Percentiles rank a stretch among this genome's conserved stretches.
Conservation (phyloP, 1,284 basidiomycete genomes). For the Rhodotorula glutinis region DNA sequence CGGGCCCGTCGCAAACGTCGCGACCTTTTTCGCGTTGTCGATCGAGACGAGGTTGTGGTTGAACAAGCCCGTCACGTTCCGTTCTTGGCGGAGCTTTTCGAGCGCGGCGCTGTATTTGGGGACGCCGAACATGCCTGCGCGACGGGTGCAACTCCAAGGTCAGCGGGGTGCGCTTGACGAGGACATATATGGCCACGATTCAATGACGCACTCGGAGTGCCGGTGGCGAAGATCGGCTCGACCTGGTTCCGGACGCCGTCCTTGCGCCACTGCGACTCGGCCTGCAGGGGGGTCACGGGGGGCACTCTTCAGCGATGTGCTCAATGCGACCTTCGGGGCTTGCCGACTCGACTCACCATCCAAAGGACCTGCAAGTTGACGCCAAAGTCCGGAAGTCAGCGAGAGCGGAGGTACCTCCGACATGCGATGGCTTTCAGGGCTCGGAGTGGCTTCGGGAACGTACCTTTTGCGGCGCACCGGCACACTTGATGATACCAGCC, state of each 20-base stretch:
- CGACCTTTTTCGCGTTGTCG: constrained; percentile 65
- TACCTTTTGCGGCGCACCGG: constrained; percentile 63
- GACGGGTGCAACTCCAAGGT: not conserved
- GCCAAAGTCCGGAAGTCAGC: too few relatives aligned
- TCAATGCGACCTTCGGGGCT: too few relatives aligned
- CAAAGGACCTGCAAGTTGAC: constrained; percentile 90
- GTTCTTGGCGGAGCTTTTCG: constrained; percentile 69
- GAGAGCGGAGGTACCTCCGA: not conserved
- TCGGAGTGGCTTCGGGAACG: constrained; percentile 5
- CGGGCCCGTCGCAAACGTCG: constrained; percentile 70
- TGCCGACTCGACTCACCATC: constrained; percentile 58
- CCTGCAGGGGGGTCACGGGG: not conserved
- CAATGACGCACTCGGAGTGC: constrained; percentile 54
- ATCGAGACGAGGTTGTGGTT: constrained; percentile 78
- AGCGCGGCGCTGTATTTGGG: constrained; percentile 88
- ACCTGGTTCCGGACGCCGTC: constrained; percentile 52
- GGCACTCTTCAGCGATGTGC: not conserved
- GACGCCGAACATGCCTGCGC: constrained; percentile 75
- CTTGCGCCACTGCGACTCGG: constrained; percentile 51
- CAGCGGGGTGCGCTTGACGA: too few relatives aligned
- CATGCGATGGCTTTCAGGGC: not conserved
- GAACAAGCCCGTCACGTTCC: constrained; percentile 76
- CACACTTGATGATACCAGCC: constrained; percentile 89
- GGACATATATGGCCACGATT: not conserved
- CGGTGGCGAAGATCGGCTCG: constrained; percentile 82